phyloP scores from a whole-genome alignment of 192 early-diverging fungal genomes.

The Backusella westeae region DNA sequence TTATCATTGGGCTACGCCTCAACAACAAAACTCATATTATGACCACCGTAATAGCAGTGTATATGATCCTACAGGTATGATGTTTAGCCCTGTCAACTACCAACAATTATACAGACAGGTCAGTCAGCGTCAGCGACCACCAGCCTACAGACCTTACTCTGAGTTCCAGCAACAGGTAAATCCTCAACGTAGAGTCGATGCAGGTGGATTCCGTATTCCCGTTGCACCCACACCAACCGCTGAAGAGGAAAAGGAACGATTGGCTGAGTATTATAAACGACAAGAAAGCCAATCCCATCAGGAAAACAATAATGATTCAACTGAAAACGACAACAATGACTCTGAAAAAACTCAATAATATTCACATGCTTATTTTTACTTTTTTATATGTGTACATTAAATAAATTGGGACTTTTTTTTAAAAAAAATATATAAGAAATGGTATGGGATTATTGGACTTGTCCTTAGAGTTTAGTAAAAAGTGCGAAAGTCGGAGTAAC shows the following conservation, averaged over 20 bases:
- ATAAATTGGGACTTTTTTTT: neutral
- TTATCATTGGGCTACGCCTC: neutral
- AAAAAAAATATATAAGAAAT: neutral
- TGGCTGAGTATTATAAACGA: slow-evolving; percentile 21
- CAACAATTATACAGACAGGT: slow-evolving; percentile 35
- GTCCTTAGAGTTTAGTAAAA: too few relatives aligned
- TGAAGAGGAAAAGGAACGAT: slow-evolving; percentile 29
- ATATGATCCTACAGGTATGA: neutral
- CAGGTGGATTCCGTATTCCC: slow-evolving; percentile 32
- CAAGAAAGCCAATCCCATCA: slow-evolving; percentile 14
- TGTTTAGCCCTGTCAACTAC: slow-evolving; percentile 16
- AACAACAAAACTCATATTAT: neutral
- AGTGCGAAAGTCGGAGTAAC: too few relatives aligned
- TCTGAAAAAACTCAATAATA: neutral
- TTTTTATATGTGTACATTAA: neutral
- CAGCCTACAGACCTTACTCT: slow-evolving; percentile 24
- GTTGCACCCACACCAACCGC: slow-evolving; percentile 4
- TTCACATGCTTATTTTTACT: neutral
- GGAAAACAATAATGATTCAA: neutral
- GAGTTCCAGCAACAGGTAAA: slow-evolving; percentile 39
- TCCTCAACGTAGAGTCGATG: slow-evolving; percentile 16
- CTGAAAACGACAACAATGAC: neutral
- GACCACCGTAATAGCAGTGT: neutral
- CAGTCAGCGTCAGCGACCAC: slow-evolving; percentile 14
- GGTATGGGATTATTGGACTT: neutral